Evolutionary conservation across 2,329 filamentous ascomycete species (phyloP), one percentile per base, ranked within the genome.

Genomic region (Taxawa tesnikishii): DNA sequence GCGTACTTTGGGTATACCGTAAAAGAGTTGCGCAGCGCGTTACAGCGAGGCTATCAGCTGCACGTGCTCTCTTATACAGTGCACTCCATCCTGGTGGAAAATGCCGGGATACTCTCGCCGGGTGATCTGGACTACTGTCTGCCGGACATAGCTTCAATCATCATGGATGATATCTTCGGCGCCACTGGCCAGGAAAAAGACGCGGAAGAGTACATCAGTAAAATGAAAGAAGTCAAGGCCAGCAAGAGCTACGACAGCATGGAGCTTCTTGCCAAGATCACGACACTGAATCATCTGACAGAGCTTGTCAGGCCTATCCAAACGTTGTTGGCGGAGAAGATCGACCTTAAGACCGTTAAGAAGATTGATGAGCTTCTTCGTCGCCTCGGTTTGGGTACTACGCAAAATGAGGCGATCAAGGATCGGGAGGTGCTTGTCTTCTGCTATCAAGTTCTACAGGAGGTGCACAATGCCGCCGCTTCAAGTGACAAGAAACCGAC

Each of bases 181-280:
- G 74, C 76, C 5, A 80, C 81, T 19, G 90, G 90, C 2, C 82
- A 94, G 58, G 88, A 98, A 51, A 98, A 98, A 57, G 90, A 98
- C 47, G 88, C 88, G 0, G 85, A 94, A 46, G 90, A 87, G 32
- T 98, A 98, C 53, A 79, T 80, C 34, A 94, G 77, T 52, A 82
- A 88, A 56, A 94, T 92, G 79, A 94, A 92, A 56, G 90, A 98
- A 59, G 79, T 98, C 35, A 96, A 94, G 63, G 90, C 83, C 56
- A 94, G 83, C 65, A 98, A 96, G 65, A 94, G 87, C 51, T 93
- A 87, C 48, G 92, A 98, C 51, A 93, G 90, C 0, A 92, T 96
- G 78, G 88, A 96, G 54, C 66, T 96, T 11, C 68, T 96, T 42
- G 81, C 90, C 15, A 83, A 79, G 48, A 85, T 78, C 29, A 78